These are phyloP conservation scores for Dactylellina haptotyla DNA, from an alignment of 2,329 filamentous ascomycete species.

Conservation along the genomic window DNA sequence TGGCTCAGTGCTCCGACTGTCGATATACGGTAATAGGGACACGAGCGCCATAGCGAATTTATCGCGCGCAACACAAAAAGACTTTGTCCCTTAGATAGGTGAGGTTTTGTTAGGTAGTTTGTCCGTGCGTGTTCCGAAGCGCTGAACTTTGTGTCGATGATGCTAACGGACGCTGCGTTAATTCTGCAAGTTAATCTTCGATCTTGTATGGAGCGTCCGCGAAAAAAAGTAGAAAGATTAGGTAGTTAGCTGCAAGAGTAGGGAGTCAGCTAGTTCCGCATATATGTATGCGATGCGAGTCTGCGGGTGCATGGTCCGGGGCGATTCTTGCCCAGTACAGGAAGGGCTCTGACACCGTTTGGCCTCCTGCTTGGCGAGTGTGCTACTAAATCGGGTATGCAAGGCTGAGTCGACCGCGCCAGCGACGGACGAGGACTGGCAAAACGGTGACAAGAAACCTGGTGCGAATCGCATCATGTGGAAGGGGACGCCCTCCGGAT, in stretches of 20 bases:
- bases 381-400: conserved; percentile 40
- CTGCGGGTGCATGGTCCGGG: too few relatives aligned
- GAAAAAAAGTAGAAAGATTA: conserved; percentile 18
- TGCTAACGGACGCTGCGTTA: background rate
- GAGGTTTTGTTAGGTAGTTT: too few relatives aligned
- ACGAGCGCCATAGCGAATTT: conserved; percentile 32
- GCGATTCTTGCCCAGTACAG: conserved; percentile 7
- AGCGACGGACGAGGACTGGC: too few relatives aligned
- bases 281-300: conserved; percentile 29
- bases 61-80: background rate
- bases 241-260: conserved; percentile 22
- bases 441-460: background rate
- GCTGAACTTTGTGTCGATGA: background rate
- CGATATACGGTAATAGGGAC: conserved; percentile 46
- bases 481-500: background rate
- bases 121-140: too few relatives aligned
- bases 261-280: conserved; percentile 16
- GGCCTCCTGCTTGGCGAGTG: conserved; percentile 23
- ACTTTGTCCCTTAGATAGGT: too few relatives aligned
- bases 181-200: conserved; percentile 31
- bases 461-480: conserved; percentile 6
- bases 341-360: conserved; percentile 5
- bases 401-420: conserved; percentile 46
- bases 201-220: background rate
- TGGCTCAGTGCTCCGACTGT: conserved; percentile 36